A percentile compares a stretch with the other conserved stretches of the same genome.
phyloP scores from a whole-genome alignment of 768 basidiomycete species.

The Gymnopilus dilepis region DNA sequence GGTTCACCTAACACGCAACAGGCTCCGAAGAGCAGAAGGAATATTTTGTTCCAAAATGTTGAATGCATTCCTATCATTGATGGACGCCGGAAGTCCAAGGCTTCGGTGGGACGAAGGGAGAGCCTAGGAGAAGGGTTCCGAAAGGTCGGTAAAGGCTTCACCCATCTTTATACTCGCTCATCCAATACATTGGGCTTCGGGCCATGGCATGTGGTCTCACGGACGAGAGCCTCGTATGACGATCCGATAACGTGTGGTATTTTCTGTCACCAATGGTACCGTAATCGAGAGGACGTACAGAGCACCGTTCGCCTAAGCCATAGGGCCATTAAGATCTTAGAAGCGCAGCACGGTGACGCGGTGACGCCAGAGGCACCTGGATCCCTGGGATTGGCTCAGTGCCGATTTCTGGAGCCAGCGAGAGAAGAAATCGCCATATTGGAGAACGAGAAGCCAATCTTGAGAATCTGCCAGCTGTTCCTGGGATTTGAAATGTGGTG shows the following conservation, averaged over 20 bases:
- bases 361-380: too few relatives aligned
- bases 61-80: neutral
- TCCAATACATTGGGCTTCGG: neutral
- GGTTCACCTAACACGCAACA: constrained; percentile 13
- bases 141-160: neutral
- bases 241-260: neutral
- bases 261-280: too few relatives aligned
- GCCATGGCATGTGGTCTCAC: neutral
- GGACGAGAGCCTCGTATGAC: neutral
- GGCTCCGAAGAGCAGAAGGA: constrained; percentile 4
- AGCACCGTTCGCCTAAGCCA: too few relatives aligned
- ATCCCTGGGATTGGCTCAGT: neutral
- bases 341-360: neutral
- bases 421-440: neutral
- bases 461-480: constrained; percentile 7
- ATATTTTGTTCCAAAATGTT: neutral
- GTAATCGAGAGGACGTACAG: too few relatives aligned
- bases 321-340: neutral
- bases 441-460: neutral
- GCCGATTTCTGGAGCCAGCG: neutral
- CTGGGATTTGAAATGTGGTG: neutral
- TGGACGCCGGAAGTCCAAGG: too few relatives aligned
- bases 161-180: neutral
- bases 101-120: too few relatives aligned
- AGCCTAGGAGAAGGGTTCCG: neutral